Evolutionary conservation across 345 rosid genomes (phyloP), one percentile per base, ranked within the genome.

Genomic region (Brassica carinata): DNA sequence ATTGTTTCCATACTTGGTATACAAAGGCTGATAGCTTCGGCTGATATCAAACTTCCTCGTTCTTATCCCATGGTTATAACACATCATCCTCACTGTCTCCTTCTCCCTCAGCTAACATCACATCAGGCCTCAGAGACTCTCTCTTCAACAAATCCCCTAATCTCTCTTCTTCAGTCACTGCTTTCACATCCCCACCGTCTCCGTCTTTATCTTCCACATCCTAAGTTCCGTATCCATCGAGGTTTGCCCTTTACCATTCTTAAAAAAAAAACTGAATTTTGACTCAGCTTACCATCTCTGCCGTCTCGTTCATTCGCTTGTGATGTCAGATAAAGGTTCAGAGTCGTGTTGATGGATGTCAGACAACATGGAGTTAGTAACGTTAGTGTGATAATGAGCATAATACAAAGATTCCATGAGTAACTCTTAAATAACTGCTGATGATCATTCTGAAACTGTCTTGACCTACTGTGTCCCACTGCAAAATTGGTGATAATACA

Each of bases 381-480:
- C 26, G 26, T 23, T 23, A 23, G 26, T 23, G 26, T 23, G 26
- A 23, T 23, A 23, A 23, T 23, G 26, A 23, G 26, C 26, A 23
- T 23, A 23, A 23, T 23, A 23, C 26, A 23, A 23, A 23, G 26
- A 23, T 23, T 23, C 26, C 26, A 23, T 23, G 26, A 23, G 26
- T 23, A 23, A 23, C 26, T 23, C 26, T 23, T 23, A 23, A 23
- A 23, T 92, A 92, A 83, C 96, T 92, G 79, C 97, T 92, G 45
- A 96, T 90, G 81, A 90, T 92, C 2, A 94, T 92, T 85, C 96
- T 87, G 84, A 92, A 92, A 68, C 96, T 87, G 75, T 92, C 97
- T 82, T 92, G 97, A 14, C 97, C 97, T 29, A 96, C 97, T 18
- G 97, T 92, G 79, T 92, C 97, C 97, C 97, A 92, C 96, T 92